Evolutionary conservation across 176 grass and related monocot genomes (phyloP).

Genomic region (Cenchrus purpureus): DNA sequence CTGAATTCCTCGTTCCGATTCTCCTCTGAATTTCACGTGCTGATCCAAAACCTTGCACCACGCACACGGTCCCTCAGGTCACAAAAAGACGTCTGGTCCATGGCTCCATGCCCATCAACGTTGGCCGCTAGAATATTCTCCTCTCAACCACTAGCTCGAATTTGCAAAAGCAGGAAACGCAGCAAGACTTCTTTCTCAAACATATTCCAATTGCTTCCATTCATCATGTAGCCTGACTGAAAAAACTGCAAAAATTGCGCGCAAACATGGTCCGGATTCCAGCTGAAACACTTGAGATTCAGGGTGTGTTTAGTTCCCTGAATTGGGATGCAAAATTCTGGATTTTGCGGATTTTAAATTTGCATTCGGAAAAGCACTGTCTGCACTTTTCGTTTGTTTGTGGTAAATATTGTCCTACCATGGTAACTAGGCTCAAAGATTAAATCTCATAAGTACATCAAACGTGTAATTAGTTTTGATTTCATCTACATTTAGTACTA

Average conservation of each 20-base stretch:
- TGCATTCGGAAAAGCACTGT: neutral
- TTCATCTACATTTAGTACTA: too few species aligned
- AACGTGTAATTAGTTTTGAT: too few species aligned
- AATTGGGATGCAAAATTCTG: too few species aligned
- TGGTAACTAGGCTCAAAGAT: too few species aligned
- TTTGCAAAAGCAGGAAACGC: neutral
- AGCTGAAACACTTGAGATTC: neutral
- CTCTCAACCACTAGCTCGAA: neutral
- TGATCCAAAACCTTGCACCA: neutral
- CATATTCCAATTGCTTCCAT: neutral
- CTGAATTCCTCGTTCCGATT: constrained; percentile 6
- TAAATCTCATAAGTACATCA: too few species aligned
- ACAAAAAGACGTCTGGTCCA: neutral
- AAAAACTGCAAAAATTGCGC: neutral
- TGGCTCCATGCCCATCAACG: neutral
- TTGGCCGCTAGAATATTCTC: constrained; percentile 29
- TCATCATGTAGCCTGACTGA: neutral
- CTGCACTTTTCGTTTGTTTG: too few species aligned
- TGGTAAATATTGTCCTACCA: too few species aligned
- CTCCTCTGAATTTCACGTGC: neutral
- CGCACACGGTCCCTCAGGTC: neutral
- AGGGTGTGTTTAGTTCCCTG: neutral
- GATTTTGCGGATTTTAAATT: too few species aligned
- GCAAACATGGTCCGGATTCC: neutral
- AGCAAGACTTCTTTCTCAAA: neutral